Base-by-base conservation (phyloP, 805 yeast species). In the Sugiyamaella floridensis region DNA sequence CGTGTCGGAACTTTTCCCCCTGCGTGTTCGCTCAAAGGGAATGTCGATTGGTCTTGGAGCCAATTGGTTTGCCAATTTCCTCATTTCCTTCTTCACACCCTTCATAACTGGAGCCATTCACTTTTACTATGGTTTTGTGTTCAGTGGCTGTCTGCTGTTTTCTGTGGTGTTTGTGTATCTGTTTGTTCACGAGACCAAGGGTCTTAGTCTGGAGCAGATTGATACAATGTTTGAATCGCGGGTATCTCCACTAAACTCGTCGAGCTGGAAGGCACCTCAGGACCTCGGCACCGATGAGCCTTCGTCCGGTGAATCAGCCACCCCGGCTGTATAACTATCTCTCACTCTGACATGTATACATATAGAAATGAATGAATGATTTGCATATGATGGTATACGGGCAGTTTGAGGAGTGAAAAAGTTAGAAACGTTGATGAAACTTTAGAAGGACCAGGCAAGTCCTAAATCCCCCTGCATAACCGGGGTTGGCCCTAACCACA, bases 181-280 rank as follows among this genome's bases (percentile, higher is more conserved):
- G 75, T 76, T 77, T 60, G 81, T 88, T 55, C 81, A 82, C 62
- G 92, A 86, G 71, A 88, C 95, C 51, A 82, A 80, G 72, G 95
- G 95, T 54, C 77, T 86, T 63, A 77, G 86, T 45, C 77, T 88
- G 67, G 95, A 87, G 71, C 89, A 87, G 70, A 87, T 87, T 58
- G 89, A 86, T 67, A 82, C 78, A 63, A 72, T 83, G 75, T 76
- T 73, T 62, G 67, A 75, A 28, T 68, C 71, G 48, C 69, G 68
- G 59, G 71, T 71, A 42, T 59, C 67, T 51, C 72, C 79, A 48
- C 76, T 79, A 78, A 65, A 68, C 52, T 81, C 85, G 5, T 26
- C 45, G n/a, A 32, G 15, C 11, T 51, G 54, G 54, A 11, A 12
- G n/a, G 51, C 51, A 15, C 45, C 44, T 9, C 16, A 20, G 18